Base-by-base conservation (phyloP, 768 basidiomycete species). In the Termitomyces bulborhizus region DNA sequence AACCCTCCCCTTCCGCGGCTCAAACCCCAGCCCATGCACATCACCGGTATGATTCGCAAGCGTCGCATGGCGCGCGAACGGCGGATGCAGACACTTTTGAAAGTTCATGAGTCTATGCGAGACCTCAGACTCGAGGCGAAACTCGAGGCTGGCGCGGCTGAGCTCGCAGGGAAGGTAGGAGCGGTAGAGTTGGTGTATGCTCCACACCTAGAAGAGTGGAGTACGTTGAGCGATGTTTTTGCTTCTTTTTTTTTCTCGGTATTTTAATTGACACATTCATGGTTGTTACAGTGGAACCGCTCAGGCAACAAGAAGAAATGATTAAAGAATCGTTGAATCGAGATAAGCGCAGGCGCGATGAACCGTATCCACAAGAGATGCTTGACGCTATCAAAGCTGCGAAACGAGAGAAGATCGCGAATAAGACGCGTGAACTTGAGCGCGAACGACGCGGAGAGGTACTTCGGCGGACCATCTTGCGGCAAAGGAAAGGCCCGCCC, bases 1-100 rank as follows among this genome's bases (percentile, higher is more conserved):
- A 82, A 92, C 65, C 75, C 71, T 0, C 90, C 92, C 1, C 77
- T 97, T 13, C 92, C 92, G 0, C 82, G 90, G 0, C 72, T 97
- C 61, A 82, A 78, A 40, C 91, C 90, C 0, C 92, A 96, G 58
- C 94, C 95, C 0, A 61, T 70, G 4, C 73, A 78, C n/a, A 79
- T 93, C 44, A 76, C 80, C 1, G 78, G 80, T 66, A 90, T 93
- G 73, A 89, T 95, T 34, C 65, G 71, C 8, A 71, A 72, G 27
- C 73, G 82, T 2, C 67, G 68, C 36, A 53, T 57, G 21, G 69
- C 71, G 3, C 63, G 74, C n/a, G 66, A 74, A 6, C 68, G 71
- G 36, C 77, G 89, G 4, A 59, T 76, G n/a, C 69, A 62, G 29
- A 68, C 66, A 48, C 65, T 68, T 8, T 65, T 60, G 3, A 59